Evolutionary conservation across 192 early-diverging fungal genomes (phyloP).

Genomic region (Backusella liffmaniae): DNA sequence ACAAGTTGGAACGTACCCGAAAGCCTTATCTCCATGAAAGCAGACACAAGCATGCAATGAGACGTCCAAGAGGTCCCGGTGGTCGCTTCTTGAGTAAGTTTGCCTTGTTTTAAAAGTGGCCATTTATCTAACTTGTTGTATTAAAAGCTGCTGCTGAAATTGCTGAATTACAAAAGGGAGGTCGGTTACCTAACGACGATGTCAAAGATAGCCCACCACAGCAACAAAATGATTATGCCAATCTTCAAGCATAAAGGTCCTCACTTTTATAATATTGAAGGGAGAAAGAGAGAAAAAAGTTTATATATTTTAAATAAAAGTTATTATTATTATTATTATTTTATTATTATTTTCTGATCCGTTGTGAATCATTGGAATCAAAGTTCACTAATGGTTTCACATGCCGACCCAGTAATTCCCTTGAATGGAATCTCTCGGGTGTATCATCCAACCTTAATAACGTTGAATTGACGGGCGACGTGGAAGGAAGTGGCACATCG

Average conservation of each 20-base stretch:
- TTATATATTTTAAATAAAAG: background rate
- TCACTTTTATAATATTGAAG: background rate
- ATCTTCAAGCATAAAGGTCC: background rate
- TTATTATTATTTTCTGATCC: conserved; percentile 9
- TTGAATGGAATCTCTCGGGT: conserved; percentile 24
- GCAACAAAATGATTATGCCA: conserved; percentile 6
- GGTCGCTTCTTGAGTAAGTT: conserved; percentile 82
- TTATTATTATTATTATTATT: background rate
- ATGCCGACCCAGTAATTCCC: conserved; percentile 20
- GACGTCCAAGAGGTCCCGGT: conserved; percentile 94
- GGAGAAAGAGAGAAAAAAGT: background rate
- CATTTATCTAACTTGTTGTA: background rate
- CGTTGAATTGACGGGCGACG: conserved; percentile 3
- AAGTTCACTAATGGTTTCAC: conserved; percentile 29
- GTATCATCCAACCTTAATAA: conserved; percentile 21
- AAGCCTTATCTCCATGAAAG: conserved; percentile 98
- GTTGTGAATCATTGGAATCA: conserved; percentile 12
- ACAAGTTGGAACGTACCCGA: conserved; percentile 71
- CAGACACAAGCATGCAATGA: conserved; percentile 96
- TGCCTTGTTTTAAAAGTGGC: background rate
- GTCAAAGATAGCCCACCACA: background rate
- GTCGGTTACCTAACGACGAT: conserved; percentile 5
- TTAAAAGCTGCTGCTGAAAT: conserved; percentile 65
- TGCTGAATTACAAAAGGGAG: conserved; percentile 51
- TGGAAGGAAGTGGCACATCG: background rate